A percentile compares a stretch with the other conserved stretches of the same genome.
phyloP scores from a whole-genome alignment of 2,329 filamentous ascomycete genomes.

The Alternaria brassicicola region DNA sequence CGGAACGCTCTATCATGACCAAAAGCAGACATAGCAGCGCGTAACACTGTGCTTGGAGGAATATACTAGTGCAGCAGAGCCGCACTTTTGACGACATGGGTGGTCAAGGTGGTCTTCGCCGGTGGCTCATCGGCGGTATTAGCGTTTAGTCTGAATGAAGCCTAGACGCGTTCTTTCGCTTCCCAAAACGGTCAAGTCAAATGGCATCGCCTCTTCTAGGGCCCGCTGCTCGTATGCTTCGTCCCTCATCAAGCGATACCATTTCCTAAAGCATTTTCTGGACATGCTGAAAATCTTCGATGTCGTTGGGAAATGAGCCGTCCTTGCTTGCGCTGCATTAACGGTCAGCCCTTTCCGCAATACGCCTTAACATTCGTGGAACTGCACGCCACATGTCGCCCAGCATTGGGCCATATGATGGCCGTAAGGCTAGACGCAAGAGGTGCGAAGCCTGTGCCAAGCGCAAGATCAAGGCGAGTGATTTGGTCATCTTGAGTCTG shows the following conservation, averaged over 20 bases:
- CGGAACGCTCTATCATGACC: constrained; percentile 3
- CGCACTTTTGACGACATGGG: neutral
- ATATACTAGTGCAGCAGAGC: neutral
- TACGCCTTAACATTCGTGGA: neutral
- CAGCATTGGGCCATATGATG: constrained; percentile 34
- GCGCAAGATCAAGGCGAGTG: constrained; percentile 33
- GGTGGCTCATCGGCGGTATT: neutral
- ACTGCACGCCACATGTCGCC: constrained; percentile 14
- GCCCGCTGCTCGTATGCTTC: neutral
- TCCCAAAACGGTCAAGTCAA: constrained; percentile 19
- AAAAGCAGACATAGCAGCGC: neutral
- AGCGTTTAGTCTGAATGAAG: constrained; percentile 1
- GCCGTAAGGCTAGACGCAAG: constrained; percentile 35
- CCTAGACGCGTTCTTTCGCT: constrained; percentile 27
- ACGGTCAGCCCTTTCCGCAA: neutral
- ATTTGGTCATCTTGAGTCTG: neutral
- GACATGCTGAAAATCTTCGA: neutral
- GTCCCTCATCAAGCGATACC: neutral
- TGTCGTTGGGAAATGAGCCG: neutral
- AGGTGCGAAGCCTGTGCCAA: constrained; percentile 34
- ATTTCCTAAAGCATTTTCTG: neutral
- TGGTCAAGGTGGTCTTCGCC: neutral
- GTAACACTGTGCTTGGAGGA: neutral
- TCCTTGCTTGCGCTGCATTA: neutral
- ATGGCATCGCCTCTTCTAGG: neutral